These are phyloP conservation scores for Purpureocillium lavendulum DNA, from an alignment of 2,329 filamentous ascomycete species.

Conservation along the genomic window DNA sequence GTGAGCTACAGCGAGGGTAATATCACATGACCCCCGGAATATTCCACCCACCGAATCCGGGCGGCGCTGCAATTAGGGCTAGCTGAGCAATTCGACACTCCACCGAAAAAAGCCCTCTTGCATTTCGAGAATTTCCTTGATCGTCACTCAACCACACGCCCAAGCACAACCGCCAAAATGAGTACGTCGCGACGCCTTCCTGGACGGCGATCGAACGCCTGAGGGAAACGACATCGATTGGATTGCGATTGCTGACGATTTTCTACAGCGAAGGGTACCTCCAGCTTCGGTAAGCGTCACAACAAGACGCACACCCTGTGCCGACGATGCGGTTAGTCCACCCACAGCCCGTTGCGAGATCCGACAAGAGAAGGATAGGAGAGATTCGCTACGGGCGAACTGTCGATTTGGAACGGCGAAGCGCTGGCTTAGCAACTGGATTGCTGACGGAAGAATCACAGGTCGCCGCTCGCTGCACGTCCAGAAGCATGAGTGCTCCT, in stretches of 20 bases:
- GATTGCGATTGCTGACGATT: constrained; percentile 14
- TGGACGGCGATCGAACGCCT: neutral
- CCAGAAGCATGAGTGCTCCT: constrained; percentile 97
- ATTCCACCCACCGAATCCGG: constrained; percentile 13
- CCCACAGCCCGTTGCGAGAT: constrained; percentile 4
- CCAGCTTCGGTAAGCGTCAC: constrained; percentile 61
- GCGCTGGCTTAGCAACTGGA: neutral
- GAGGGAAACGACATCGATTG: neutral
- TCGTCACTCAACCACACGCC: constrained; percentile 30
- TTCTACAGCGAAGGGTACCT: constrained; percentile 47
- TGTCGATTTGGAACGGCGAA: constrained; percentile 1
- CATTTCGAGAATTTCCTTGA: constrained; percentile 25
- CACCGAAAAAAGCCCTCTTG: constrained; percentile 25
- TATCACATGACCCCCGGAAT: constrained; percentile 21
- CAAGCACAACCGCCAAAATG: constrained; percentile 45
- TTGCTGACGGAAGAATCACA: constrained; percentile 29
- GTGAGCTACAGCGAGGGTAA: constrained; percentile 11
- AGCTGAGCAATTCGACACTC: constrained; percentile 22
- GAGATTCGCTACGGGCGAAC: constrained; percentile 1
- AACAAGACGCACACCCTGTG: constrained; percentile 98
- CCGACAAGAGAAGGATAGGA: constrained; percentile 7
- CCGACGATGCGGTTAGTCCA: constrained; percentile 88
- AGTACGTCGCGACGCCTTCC: constrained; percentile 34
- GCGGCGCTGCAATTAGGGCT: constrained; percentile 26
- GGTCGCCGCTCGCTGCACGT: constrained; percentile 97